A percentile compares a stretch with the other conserved stretches of the same genome.
phyloP scores from a whole-genome alignment of 805 yeast genomes.

The Zygoascus flipseniorum region DNA sequence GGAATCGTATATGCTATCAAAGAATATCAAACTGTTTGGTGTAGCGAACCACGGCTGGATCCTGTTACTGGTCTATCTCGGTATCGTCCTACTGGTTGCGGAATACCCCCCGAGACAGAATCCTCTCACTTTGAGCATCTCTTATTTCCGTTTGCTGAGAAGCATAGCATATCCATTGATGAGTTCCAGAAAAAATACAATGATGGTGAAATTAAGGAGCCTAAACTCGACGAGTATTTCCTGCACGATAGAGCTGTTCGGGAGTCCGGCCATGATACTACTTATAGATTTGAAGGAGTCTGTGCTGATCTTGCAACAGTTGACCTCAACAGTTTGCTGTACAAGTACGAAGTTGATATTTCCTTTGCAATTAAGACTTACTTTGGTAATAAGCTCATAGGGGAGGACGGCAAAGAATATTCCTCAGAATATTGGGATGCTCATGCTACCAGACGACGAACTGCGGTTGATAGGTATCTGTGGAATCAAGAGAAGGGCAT shows the following conservation, averaged over 20 bases:
- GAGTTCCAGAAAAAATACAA: conserved; percentile 68
- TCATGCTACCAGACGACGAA: conserved; percentile 48
- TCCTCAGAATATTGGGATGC: conserved; percentile 51
- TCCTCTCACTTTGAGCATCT: conserved; percentile 74
- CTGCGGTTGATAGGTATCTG: conserved; percentile 52
- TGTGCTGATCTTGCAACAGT: conserved; percentile 88
- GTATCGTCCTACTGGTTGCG: conserved; percentile 82
- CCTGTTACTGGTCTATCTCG: conserved; percentile 69
- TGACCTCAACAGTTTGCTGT: conserved; percentile 76
- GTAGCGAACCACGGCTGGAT: conserved; percentile 63
- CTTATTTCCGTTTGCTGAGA: conserved; percentile 57
- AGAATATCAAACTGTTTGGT: conserved; percentile 82
- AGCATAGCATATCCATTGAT: conserved; percentile 47
- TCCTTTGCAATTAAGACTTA: conserved; percentile 48
- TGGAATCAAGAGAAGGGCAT: conserved; percentile 80
- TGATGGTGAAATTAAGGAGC: conserved; percentile 54
- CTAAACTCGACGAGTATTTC: conserved; percentile 80
- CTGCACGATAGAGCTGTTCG: conserved; percentile 90
- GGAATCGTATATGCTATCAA: conserved; percentile 73
- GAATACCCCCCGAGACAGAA: conserved; percentile 97
- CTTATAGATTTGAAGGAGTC: conserved; percentile 80
- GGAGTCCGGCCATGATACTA: conserved; percentile 94
- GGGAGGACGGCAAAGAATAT: conserved; percentile 34
- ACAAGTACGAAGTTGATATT: conserved; percentile 86
- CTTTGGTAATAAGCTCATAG: conserved; percentile 43